Base-by-base conservation (phyloP, 768 basidiomycete genomes). In the Grammothele lineata region DNA sequence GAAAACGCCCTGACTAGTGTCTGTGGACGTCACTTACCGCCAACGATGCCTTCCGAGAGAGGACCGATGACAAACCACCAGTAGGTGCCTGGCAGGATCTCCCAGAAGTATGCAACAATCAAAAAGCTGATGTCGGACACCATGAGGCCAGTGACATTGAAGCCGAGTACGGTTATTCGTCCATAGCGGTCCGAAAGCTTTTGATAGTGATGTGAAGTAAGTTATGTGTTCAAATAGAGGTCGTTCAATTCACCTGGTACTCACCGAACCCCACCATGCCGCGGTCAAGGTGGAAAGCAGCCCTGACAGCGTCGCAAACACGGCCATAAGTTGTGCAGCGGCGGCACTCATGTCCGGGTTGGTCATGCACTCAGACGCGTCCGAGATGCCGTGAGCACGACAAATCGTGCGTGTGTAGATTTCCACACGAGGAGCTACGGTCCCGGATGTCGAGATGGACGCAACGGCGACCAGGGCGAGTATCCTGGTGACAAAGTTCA, bases 261-360 rank as follows among this genome's bases (percentile, higher is more conserved):
- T 64, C 63, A 87, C 85, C 40, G 84, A 75, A 45, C 87, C 86
- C 92, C 92, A 95, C 78, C 83, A 93, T 4, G 78, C 88, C 14
- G 85, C 82, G 1, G 90, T 91, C 18, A 93, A 57, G 49, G 87
- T 87, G 30, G 80, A 75, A 24, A 95, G 67, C 43, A 89, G 62
- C 5, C 92, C 92, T 1, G 41, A 43, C 67, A 79, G 79, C 7
- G 75, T 69, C 3, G 81, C 69, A 0, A 78, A 62, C 57, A 87
- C 81, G 17, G 75, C 73, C 56, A 85, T 73, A 17, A 90, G 67
- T 57, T 72, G 77, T n/a, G 87, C 84, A 5, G 83, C 85, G 7
- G 74, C 77, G 12, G 84, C 84, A 63, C 81, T 78, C 1, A 91
- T 83, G 4, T 75, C 72, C 2, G 87, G 86, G 57, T 91, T 86